Evolutionary conservation across 2,329 filamentous ascomycete species (phyloP).

Genomic region (Stemphylium lycopersici): DNA sequence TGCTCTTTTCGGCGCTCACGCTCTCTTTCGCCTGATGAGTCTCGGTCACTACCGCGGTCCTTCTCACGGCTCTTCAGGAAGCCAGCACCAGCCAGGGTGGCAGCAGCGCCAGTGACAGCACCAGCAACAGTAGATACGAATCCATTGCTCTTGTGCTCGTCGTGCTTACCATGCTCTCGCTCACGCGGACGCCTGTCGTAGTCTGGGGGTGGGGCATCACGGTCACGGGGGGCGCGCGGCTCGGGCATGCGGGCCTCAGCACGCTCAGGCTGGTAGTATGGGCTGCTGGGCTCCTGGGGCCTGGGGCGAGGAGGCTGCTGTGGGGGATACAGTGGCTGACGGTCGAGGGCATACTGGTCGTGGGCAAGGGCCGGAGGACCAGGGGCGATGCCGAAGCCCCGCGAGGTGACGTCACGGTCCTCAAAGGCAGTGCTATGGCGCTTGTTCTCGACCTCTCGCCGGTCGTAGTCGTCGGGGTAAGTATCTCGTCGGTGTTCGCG

Average conservation of each 20-base stretch:
- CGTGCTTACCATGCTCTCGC: slow-evolving; percentile 31
- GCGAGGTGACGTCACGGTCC: slow-evolving; percentile 53
- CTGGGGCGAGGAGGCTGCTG: slow-evolving; percentile 24
- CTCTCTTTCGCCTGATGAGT: slow-evolving; percentile 41
- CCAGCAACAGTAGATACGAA: slow-evolving; percentile 36
- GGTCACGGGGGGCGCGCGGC: slow-evolving; percentile 30
- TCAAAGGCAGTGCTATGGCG: slow-evolving; percentile 45
- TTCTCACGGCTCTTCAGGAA: slow-evolving; percentile 41
- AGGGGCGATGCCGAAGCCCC: slow-evolving; percentile 56
- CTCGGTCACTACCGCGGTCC: slow-evolving; percentile 27
- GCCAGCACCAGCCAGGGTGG: slow-evolving; percentile 37
- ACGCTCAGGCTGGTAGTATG: slow-evolving; percentile 35
- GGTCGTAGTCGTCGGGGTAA: slow-evolving; percentile 53
- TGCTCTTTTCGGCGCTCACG: slow-evolving; percentile 46
- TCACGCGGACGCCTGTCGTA: slow-evolving; percentile 45
- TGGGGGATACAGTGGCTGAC: slow-evolving; percentile 36
- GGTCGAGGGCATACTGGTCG: slow-evolving; percentile 50
- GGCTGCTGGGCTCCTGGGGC: slow-evolving; percentile 23
- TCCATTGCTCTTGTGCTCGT: slow-evolving; percentile 12
- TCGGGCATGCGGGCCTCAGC: slow-evolving; percentile 42
- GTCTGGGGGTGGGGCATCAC: slow-evolving; percentile 28
- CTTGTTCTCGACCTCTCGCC: slow-evolving; percentile 48
- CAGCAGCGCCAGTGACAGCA: slow-evolving; percentile 39
- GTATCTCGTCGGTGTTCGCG: slow-evolving; percentile 50
- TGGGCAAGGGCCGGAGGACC: slow-evolving; percentile 24